Evolutionary conservation across 768 basidiomycete species (phyloP).

Genomic region (Leucogyrophana mollusca): DNA sequence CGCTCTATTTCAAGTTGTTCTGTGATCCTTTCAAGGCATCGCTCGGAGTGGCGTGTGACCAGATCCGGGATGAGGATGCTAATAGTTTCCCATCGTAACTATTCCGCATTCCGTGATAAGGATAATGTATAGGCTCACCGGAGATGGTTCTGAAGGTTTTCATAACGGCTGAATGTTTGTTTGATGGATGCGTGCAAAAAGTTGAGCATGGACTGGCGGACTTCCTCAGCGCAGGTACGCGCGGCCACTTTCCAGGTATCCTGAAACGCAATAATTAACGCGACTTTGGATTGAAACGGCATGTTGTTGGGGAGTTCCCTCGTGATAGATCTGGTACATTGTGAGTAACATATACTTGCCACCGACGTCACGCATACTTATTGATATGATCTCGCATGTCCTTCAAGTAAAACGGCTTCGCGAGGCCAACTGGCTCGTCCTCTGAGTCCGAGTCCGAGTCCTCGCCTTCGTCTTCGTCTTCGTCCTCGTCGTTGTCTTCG

Average conservation of each 20-base stretch:
- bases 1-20: conserved; percentile 34
- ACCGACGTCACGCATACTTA: too few species aligned
- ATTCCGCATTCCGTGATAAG: background rate
- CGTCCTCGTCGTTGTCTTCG: too few species aligned
- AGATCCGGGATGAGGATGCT: conserved; percentile 22
- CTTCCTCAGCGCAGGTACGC: conserved; percentile 23
- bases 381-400: conserved; percentile 33
- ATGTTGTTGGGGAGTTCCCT: conserved; percentile 37
- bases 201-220: conserved; percentile 20
- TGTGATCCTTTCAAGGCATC: conserved; percentile 8
- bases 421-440: background rate
- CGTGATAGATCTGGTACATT: conserved; percentile 25
- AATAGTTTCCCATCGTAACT: background rate
- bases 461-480: background rate
- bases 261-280: conserved; percentile 26
- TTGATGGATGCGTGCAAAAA: conserved; percentile 22
- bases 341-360: too few species aligned
- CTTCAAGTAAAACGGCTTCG: conserved; percentile 22
- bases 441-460: too few species aligned
- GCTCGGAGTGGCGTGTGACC: conserved; percentile 15
- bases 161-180: conserved; percentile 34
- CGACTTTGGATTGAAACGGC: conserved; percentile 30
- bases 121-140: conserved; percentile 19
- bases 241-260: conserved; percentile 31
- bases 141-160: conserved; percentile 24